phyloP scores from a whole-genome alignment of 2,329 filamentous ascomycete genomes.

The Trichophyton mentagrophytes region DNA sequence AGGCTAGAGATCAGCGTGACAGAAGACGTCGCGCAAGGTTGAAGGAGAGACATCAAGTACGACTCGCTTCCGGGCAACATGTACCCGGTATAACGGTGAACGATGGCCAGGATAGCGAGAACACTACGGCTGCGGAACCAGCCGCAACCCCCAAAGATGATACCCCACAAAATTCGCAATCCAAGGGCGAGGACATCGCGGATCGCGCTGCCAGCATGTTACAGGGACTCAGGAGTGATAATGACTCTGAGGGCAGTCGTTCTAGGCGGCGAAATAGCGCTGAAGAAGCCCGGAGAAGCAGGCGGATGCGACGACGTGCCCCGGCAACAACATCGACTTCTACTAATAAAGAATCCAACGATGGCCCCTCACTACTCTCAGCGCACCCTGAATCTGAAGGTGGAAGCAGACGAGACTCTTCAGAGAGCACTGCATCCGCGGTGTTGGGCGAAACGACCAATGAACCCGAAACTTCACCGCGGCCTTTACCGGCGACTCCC shows the following conservation, averaged over 20 bases:
- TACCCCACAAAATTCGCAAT: conserved; percentile 21
- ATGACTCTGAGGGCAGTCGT: conserved; percentile 42
- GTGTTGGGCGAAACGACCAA: background rate
- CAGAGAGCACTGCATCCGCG: background rate
- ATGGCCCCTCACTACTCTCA: background rate
- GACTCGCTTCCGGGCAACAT: conserved; percentile 76
- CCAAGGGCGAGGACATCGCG: conserved; percentile 60
- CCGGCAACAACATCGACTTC: conserved; percentile 26
- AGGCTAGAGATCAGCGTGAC: conserved; percentile 79
- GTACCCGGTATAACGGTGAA: conserved; percentile 58
- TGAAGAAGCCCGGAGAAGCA: conserved; percentile 59
- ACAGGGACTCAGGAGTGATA: conserved; percentile 62
- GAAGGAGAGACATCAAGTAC: conserved; percentile 81
- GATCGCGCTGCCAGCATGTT: conserved; percentile 72
- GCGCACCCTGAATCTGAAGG: conserved; percentile 3
- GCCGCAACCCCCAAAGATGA: conserved; percentile 23
- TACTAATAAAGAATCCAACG: conserved; percentile 23
- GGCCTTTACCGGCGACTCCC: background rate
- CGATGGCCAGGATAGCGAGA: conserved; percentile 43
- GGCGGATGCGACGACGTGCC: conserved; percentile 53
- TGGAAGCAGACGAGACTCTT: background rate
- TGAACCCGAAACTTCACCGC: background rate
- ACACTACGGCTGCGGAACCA: conserved; percentile 30
- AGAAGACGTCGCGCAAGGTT: conserved; percentile 72
- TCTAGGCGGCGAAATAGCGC: conserved; percentile 60